Evolutionary conservation across 2,329 filamentous ascomycete genomes (phyloP).

Genomic region (Seiridium cupressi): DNA sequence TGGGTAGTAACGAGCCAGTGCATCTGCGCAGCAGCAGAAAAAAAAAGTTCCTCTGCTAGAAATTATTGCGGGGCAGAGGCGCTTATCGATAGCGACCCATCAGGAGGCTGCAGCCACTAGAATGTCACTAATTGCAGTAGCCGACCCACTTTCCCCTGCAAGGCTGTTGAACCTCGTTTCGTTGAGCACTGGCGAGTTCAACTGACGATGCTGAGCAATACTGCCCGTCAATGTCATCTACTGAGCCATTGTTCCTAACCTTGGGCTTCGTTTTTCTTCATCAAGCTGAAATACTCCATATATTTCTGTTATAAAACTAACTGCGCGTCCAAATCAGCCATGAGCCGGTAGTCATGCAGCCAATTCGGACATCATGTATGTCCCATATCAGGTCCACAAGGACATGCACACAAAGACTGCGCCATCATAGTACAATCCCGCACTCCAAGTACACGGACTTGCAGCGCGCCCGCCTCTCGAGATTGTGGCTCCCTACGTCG

Average conservation of each 20-base stretch:
- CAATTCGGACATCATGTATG: slow-evolving; percentile 5
- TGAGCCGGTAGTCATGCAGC: slow-evolving; percentile 8
- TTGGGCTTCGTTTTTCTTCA: neutral
- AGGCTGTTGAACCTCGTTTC: slow-evolving; percentile 1
- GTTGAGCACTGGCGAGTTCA: neutral
- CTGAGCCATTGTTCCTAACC: too few relatives aligned
- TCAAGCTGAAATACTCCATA: neutral
- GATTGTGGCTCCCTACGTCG: slow-evolving; percentile 76
- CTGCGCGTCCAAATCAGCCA: neutral
- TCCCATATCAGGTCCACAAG: neutral
- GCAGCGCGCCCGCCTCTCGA: slow-evolving; percentile 53
- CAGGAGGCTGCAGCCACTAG: neutral
- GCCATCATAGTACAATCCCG: neutral
- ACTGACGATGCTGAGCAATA: too few relatives aligned
- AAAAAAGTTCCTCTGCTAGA: neutral
- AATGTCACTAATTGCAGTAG: neutral
- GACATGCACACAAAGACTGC: neutral
- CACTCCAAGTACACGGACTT: neutral
- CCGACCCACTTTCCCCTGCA: slow-evolving; percentile 2
- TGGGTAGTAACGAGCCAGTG: neutral
- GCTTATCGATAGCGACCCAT: neutral
- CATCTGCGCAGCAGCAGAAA: neutral
- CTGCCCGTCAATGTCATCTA: too few relatives aligned
- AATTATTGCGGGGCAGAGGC: slow-evolving; percentile 9
- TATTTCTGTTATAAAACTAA: neutral